Percentiles rank a stretch among this genome's conserved stretches.
phyloP scores from a whole-genome alignment of 2,329 filamentous ascomycete species.

The Colletotrichum liaoningense region DNA sequence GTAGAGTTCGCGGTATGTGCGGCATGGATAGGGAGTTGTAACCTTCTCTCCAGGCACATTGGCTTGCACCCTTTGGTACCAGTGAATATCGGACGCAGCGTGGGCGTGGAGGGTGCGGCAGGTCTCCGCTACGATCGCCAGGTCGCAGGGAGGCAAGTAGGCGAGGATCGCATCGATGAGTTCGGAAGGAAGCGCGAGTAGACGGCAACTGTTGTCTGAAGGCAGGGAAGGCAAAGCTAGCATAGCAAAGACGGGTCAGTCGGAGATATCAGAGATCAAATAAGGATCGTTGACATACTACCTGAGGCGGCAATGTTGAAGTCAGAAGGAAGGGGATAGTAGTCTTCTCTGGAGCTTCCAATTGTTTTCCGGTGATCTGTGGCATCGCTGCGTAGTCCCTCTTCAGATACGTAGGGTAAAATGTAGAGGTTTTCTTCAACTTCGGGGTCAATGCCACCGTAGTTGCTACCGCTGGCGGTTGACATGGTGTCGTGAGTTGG shows the following conservation, averaged over 20 bases:
- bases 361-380: constrained; percentile 34
- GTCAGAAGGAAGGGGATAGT: constrained; percentile 28
- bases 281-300: background rate
- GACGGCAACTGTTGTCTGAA: constrained; percentile 33
- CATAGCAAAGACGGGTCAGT: background rate
- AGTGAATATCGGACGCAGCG: constrained; percentile 75
- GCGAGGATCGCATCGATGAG: constrained; percentile 78
- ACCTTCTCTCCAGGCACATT: constrained; percentile 71
- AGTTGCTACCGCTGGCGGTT: constrained; percentile 37
- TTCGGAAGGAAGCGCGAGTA: constrained; percentile 77
- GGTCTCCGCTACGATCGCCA: constrained; percentile 69
- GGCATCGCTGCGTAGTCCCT: constrained; percentile 38
- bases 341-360: constrained; percentile 25
- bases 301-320: background rate
- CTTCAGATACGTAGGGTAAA: constrained; percentile 42
- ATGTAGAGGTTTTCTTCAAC: constrained; percentile 48
- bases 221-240: constrained; percentile 9
- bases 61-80: constrained; percentile 76
- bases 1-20: constrained; percentile 78
- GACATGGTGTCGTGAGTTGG: constrained; percentile 6
- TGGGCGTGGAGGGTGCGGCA: constrained; percentile 71
- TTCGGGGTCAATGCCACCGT: constrained; percentile 49
- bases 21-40: constrained; percentile 66
- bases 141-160: constrained; percentile 72
- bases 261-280: background rate